Percentiles rank a stretch among this genome's conserved stretches.
Conservation (phyloP, 352 stramenopile genomes). For the Phytophthora citricola region DNA sequence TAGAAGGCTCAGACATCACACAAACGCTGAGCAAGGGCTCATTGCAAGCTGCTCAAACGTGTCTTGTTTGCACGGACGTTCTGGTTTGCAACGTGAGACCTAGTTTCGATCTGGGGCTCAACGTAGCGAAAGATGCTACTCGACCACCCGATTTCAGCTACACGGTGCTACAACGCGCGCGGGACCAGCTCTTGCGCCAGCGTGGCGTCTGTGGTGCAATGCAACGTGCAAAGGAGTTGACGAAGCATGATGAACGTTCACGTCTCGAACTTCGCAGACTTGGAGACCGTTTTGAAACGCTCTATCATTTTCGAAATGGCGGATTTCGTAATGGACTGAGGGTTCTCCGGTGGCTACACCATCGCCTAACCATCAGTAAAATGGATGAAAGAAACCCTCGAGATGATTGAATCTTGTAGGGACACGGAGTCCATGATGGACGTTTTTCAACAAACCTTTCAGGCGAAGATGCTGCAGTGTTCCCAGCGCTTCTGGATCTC, state of each 20-base stretch:
- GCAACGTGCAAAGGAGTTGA: conserved; percentile 6
- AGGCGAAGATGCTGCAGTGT: conserved; percentile 12
- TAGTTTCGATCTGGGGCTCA: background rate
- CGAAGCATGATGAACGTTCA: background rate
- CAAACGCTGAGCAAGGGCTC: background rate
- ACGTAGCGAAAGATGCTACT: conserved; percentile 15
- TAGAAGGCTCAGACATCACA: conserved; percentile 23
- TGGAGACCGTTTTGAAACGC: too few species aligned
- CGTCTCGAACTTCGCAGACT: background rate
- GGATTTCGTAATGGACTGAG: background rate
- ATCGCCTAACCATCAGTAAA: too few species aligned
- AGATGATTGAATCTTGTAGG: too few species aligned
- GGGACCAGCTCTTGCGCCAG: conserved; percentile 20
- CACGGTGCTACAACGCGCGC: background rate
- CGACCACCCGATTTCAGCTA: conserved; percentile 7
- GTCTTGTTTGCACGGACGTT: conserved; percentile 17
- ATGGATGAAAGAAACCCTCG: too few species aligned
- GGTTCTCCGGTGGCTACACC: background rate
- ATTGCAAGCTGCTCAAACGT: background rate
- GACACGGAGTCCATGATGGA: too few species aligned
- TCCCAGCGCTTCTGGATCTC: conserved; percentile 16
- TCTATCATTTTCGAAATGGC: too few species aligned
- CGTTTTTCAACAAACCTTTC: background rate
- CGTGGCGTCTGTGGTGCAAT: background rate
- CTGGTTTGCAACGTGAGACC: background rate